Evolutionary conservation across 2,329 filamentous ascomycete species (phyloP).

Genomic region (Cladobotryum protrusum): DNA sequence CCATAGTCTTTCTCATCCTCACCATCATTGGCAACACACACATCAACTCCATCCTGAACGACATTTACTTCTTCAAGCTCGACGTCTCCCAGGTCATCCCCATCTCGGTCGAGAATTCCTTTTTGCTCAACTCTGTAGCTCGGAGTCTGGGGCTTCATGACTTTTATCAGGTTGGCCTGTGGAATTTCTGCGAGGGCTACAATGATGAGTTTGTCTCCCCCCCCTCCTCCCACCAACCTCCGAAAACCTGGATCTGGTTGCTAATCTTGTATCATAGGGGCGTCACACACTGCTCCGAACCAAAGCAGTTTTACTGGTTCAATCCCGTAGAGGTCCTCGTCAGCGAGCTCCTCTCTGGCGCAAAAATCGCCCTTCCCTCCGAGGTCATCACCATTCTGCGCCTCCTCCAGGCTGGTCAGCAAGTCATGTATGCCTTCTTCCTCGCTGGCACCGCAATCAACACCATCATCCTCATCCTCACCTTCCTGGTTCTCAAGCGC

Average conservation of each 20-base stretch:
- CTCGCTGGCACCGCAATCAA: conserved; percentile 63
- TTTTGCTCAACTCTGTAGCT: conserved; percentile 80
- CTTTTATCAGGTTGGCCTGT: conserved; percentile 88
- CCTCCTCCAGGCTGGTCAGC: conserved; percentile 67
- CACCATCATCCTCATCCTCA: conserved; percentile 64
- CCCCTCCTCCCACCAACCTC: not conserved
- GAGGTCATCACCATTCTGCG: conserved; percentile 67
- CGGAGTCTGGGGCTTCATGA: conserved; percentile 83
- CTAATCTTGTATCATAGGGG: conserved; percentile 39
- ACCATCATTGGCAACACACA: conserved; percentile 70
- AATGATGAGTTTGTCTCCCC: conserved; percentile 44
- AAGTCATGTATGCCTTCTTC: conserved; percentile 89
- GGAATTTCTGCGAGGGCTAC: conserved; percentile 90
- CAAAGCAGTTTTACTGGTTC: conserved; percentile 76
- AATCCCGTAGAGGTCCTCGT: conserved; percentile 79
- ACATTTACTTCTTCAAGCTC: conserved; percentile 80
- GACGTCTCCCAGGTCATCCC: conserved; percentile 79
- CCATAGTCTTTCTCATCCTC: conserved; percentile 73
- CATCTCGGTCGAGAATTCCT: conserved; percentile 61
- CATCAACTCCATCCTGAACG: conserved; percentile 53
- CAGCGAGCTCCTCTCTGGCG: conserved; percentile 72
- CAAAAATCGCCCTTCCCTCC: conserved; percentile 73
- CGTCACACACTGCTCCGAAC: conserved; percentile 68
- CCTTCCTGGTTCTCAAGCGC: conserved; percentile 49
- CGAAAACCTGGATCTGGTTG: not conserved